Evolutionary conservation across 345 rosid genomes (phyloP).

Genomic region (Capsella bursapastoris): DNA sequence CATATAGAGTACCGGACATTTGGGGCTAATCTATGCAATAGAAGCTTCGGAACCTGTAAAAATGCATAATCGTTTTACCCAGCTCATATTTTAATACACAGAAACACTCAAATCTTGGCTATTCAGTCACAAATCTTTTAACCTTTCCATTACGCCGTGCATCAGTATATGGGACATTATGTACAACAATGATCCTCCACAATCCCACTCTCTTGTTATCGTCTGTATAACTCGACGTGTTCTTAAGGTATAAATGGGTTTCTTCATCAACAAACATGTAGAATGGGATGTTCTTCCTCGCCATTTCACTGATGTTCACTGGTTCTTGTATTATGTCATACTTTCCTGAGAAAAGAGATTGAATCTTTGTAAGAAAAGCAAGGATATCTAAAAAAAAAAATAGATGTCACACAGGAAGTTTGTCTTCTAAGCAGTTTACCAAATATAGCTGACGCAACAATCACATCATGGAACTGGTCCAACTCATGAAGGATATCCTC

Average conservation of each 20-base stretch:
- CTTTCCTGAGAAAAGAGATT: conserved; percentile 57
- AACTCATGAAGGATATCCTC: conserved; percentile 69
- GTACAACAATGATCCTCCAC: conserved; percentile 83
- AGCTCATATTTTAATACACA: conserved; percentile 2
- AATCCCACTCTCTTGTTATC: conserved; percentile 67
- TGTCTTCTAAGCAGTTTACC: conserved; percentile 55
- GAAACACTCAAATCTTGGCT: not conserved
- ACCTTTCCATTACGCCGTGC: conserved; percentile 94
- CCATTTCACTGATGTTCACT: conserved; percentile 60
- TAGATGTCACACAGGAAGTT: not conserved
- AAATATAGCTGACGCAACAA: conserved; percentile 91
- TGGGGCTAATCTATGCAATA: conserved; percentile 81
- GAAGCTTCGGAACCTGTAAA: conserved; percentile 87
- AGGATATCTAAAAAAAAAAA: conserved; percentile 27
- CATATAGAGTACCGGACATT: conserved; percentile 78
- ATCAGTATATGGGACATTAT: conserved; percentile 73
- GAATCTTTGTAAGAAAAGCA: conserved; percentile 18
- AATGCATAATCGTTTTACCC: conserved; percentile 27
- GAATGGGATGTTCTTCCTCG: conserved; percentile 69
- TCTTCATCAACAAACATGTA: conserved; percentile 92
- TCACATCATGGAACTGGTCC: conserved; percentile 66
- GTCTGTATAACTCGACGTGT: conserved; percentile 54
- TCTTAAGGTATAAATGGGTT: conserved; percentile 74
- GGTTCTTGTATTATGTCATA: conserved; percentile 88
- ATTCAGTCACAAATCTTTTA: not conserved